A percentile compares a stretch with the other conserved stretches of the same genome.
These are phyloP conservation scores for Aspergillus avenaceus DNA, from an alignment of 495 filamentous ascomycete genomes.

Conservation along the genomic window DNA sequence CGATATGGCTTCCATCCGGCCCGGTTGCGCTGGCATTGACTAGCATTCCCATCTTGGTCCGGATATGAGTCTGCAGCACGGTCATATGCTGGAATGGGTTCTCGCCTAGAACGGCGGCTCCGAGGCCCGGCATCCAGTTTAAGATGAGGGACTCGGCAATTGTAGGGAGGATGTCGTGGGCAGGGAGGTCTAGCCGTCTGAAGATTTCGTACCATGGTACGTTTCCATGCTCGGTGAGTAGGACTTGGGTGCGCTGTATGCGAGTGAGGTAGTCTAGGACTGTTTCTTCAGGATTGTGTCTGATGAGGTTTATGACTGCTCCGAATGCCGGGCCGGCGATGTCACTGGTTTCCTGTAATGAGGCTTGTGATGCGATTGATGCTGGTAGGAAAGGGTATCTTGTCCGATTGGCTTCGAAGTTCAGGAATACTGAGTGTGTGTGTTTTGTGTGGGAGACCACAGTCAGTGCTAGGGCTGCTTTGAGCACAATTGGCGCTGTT, in stretches of 20 bases:
- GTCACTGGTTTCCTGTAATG: not conserved
- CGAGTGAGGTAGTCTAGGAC: conserved; percentile 2
- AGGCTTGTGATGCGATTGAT: not conserved
- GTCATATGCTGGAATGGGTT: conserved; percentile 1
- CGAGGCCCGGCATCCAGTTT: not conserved
- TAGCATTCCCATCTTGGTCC: not conserved
- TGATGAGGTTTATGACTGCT: not conserved
- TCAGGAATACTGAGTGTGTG: conserved; percentile 4
- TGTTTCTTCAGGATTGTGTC: conserved; percentile 1
- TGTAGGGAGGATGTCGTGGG: not conserved
- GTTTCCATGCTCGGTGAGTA: not conserved
- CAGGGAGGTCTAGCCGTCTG: not conserved
- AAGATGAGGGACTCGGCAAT: not conserved
- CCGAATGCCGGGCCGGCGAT: conserved; percentile 3
- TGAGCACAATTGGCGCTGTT: not conserved
- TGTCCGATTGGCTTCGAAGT: conserved; percentile 1
- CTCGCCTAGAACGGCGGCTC: not conserved
- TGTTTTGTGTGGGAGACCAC: conserved; percentile 5
- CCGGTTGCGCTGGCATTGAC: not conserved
- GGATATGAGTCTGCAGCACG: not conserved
- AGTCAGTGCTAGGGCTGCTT: not conserved
- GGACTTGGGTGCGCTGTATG: not conserved
- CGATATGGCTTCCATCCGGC: not conserved
- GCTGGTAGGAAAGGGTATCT: not conserved
- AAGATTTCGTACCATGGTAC: conserved; percentile 1